These are phyloP conservation scores for Phytophthora uliginosa DNA, from an alignment of 352 stramenopile species.

Conservation along the genomic window DNA sequence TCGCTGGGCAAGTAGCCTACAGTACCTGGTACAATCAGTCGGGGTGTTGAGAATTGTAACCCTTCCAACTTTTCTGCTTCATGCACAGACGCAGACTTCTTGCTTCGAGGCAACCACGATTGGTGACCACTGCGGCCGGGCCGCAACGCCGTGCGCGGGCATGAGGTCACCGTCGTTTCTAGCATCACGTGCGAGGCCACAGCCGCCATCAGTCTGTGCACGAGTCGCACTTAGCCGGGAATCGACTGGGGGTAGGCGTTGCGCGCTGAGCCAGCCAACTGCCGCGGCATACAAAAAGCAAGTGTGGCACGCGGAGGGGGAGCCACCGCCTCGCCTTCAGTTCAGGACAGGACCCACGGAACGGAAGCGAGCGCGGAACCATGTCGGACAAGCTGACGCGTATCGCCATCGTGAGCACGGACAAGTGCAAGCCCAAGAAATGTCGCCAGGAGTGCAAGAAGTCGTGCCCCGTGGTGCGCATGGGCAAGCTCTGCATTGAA, in stretches of 20 bases:
- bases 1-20: no score
- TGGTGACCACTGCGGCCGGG: conserved; percentile 2
- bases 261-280: conserved; percentile 38
- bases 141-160: background rate
- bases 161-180: conserved; percentile 18
- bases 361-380: conserved; percentile 22
- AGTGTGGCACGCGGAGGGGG: conserved; percentile 22
- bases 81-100: background rate
- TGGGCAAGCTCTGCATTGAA: conserved; percentile 99
- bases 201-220: conserved; percentile 32
- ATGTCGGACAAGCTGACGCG: conserved; percentile 96
- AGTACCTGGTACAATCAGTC: no score
- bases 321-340: conserved; percentile 20
- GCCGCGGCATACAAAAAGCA: conserved; percentile 22
- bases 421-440: conserved; percentile 99
- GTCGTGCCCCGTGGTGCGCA: conserved; percentile 98
- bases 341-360: conserved; percentile 38
- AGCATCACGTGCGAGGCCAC: conserved; percentile 7
- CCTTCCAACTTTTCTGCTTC: no score
- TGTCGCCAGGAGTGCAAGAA: conserved; percentile 99
- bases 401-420: conserved; percentile 98
- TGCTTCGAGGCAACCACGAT: background rate
- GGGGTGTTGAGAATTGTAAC: no score
- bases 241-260: conserved; percentile 18
- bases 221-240: conserved; percentile 25